Conservation (phyloP, 1,284 basidiomycete species). For the Cryptococcus maquisensis region DNA sequence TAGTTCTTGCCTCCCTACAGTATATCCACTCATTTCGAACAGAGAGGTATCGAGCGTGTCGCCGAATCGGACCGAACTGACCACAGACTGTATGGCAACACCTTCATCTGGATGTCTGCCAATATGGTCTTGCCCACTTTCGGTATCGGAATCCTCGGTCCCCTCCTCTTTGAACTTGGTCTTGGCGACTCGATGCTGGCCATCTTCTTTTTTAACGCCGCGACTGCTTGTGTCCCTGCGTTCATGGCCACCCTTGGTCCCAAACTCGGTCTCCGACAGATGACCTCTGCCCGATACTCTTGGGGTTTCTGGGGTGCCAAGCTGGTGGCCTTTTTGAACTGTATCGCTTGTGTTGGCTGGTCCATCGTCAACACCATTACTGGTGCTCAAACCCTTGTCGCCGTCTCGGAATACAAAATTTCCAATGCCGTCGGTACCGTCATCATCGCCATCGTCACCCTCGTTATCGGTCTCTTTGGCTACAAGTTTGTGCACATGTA, state of each 20-base stretch:
- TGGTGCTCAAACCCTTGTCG: slow-evolving; percentile 36
- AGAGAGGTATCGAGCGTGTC: slow-evolving; percentile 41
- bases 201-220: slow-evolving; percentile 33
- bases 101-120: slow-evolving; percentile 23
- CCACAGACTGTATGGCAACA: slow-evolving; percentile 27
- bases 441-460: slow-evolving; percentile 46
- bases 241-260: slow-evolving; percentile 40
- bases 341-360: slow-evolving; percentile 44
- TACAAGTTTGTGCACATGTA: slow-evolving; percentile 50
- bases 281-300: slow-evolving; percentile 47
- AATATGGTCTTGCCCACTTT: slow-evolving; percentile 42
- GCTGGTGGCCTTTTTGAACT: slow-evolving; percentile 34
- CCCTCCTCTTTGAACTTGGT: slow-evolving; percentile 25
- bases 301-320: slow-evolving; percentile 46
- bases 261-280: slow-evolving; percentile 44
- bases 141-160: slow-evolving; percentile 34
- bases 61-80: slow-evolving; percentile 28
- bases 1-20: neutral
- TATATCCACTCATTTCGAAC: neutral
- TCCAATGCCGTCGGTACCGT: slow-evolving; percentile 41
- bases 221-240: slow-evolving; percentile 26
- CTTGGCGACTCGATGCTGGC: slow-evolving; percentile 37
- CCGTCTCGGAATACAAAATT: slow-evolving; percentile 38
- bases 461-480: slow-evolving; percentile 50
- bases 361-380: slow-evolving; percentile 48